Percentiles rank a stretch among this genome's conserved stretches.
These are phyloP conservation scores for Blastobotrys chiropterorum DNA, from an alignment of 805 yeast genomes.

Conservation along the genomic window DNA sequence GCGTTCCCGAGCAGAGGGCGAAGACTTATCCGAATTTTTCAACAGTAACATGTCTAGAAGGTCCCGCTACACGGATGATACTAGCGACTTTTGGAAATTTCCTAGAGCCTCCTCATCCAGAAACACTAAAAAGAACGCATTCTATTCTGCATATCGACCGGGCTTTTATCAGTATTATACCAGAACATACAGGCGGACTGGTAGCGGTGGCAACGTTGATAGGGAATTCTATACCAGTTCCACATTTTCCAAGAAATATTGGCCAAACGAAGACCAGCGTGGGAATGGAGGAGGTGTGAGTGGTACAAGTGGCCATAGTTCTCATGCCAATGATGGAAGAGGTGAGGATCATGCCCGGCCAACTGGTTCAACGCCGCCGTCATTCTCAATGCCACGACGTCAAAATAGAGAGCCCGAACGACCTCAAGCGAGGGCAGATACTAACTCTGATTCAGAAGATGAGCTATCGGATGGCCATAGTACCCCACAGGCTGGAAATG, in stretches of 20 bases:
- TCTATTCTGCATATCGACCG: neutral
- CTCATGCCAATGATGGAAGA: too few species aligned
- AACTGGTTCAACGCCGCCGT: neutral
- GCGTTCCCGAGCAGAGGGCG: too few species aligned
- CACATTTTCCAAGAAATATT: neutral
- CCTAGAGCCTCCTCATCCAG: neutral
- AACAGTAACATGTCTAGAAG: too few species aligned
- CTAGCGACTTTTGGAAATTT: too few species aligned
- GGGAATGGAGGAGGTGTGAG: neutral
- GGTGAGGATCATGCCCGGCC: neutral
- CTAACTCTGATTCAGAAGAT: neutral
- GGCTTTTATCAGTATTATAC: neutral
- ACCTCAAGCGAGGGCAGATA: neutral
- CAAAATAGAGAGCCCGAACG: neutral
- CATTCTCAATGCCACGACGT: neutral
- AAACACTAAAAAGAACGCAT: neutral
- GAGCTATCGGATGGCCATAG: neutral
- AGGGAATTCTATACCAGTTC: neutral
- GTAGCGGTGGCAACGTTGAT: neutral
- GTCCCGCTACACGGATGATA: too few species aligned
- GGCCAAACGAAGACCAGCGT: neutral
- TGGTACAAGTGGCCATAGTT: neutral
- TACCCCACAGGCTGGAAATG: neutral
- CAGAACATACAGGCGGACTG: neutral
- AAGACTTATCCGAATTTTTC: too few species aligned